Conservation (phyloP, 495 filamentous ascomycete genomes). For the Copromyces sp. region DNA sequence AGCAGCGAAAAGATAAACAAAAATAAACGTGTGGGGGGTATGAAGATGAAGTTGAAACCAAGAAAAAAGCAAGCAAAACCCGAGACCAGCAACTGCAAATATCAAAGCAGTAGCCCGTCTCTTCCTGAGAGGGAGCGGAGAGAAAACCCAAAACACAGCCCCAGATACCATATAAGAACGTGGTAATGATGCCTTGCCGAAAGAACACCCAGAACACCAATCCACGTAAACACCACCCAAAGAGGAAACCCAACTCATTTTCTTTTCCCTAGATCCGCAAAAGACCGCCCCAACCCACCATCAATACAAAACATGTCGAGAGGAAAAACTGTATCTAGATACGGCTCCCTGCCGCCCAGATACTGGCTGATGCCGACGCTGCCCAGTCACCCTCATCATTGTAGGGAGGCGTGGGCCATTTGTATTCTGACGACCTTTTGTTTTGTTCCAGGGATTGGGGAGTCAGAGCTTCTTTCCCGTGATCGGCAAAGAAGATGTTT, state of each 20-base stretch:
- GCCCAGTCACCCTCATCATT: conserved; percentile 72
- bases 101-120: not conserved
- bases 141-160: conserved; percentile 8
- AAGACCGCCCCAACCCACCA: not conserved
- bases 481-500: conserved; percentile 55
- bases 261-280: conserved; percentile 3
- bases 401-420: conserved; percentile 96
- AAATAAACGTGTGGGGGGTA: not conserved
- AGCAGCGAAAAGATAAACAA: not conserved
- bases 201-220: conserved; percentile 12
- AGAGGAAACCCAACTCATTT: not conserved
- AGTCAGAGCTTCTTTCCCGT: conserved; percentile 47
- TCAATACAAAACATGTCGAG: not conserved
- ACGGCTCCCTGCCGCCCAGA: conserved; percentile 56
- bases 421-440: conserved; percentile 50
- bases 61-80: not conserved
- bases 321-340: conserved; percentile 24
- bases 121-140: conserved; percentile 1
- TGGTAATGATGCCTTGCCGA: not conserved
- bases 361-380: conserved; percentile 65
- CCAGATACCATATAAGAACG: conserved; percentile 1
- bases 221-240: conserved; percentile 6
- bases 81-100: not conserved
- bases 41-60: not conserved
- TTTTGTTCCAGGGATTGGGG: conserved; percentile 44